Evolutionary conservation across 106 monocot genomes (phyloP), one percentile per base, ranked within the genome.

Genomic region (Dendrobium nobile): DNA sequence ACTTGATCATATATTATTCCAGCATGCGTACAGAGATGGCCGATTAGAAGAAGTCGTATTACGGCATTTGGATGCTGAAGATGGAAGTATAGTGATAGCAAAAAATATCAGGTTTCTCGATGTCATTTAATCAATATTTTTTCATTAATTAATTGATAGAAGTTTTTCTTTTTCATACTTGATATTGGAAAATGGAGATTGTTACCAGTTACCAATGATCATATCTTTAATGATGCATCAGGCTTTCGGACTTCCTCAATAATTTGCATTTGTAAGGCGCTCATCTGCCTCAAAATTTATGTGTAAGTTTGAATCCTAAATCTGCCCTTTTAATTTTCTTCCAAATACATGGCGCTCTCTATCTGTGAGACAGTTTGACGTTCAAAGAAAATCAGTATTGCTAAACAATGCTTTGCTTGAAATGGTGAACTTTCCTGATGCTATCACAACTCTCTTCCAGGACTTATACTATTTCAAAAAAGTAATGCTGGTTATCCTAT

Each of bases 1-100:
- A 11, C 47, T 47, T 11, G 13, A 20, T 11, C 27, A 55, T 37
- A 41, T 65, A 41, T 79, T 75, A 7, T 87, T 85, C 61, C 90
- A 98, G 98, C 98, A 98, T 93, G 98, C 92, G 11, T 98, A 91
- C 54, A 88, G 92, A 75, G 98, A 98, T 87, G 98, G 98, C 59
- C 88, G 88, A 44, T 54, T 98, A 79, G 98, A 98, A 86, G 89
- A 98, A 87, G 94, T 95, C 58, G 87, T 86, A 37, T 75, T 98
- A 47, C 86, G 95, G 17, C 98, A 98, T 85, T 92, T 98, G 81
- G 88, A 87, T 85, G 82, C 94, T 76, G 95, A 95, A 81, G 98
- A 98, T 80, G 98, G 95, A 64, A 89, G 83, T 27, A 91, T 91
- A 77, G 87, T 98, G 82, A 98, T 98, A 80, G 95, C 91, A 13